Evolutionary conservation across 208 protist genomes (phyloP).

Genomic region (Leishmania arabica): DNA sequence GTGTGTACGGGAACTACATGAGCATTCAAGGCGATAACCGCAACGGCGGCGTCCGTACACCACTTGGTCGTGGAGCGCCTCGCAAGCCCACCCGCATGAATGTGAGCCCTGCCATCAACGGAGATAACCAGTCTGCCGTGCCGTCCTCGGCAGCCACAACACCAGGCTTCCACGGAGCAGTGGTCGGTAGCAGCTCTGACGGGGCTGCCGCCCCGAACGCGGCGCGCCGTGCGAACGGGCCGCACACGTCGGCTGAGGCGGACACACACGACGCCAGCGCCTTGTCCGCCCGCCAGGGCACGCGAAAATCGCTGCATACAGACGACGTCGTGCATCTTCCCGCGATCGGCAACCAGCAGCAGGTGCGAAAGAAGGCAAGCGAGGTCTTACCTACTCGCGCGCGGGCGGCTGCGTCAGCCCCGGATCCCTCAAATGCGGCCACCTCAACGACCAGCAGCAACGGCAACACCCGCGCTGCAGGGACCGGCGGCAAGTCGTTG

Average conservation of each 20-base stretch:
- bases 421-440: background rate
- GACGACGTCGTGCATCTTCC: conserved; percentile 13
- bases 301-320: background rate
- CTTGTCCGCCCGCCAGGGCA: background rate
- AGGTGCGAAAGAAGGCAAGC: background rate
- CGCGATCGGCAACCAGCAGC: conserved; percentile 1
- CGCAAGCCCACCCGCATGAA: conserved; percentile 6
- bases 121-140: background rate
- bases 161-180: background rate
- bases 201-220: background rate
- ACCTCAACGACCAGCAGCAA: background rate
- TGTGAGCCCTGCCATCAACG: background rate
- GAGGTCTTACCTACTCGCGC: conserved; percentile 5
- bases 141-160: background rate
- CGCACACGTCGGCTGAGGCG: background rate
- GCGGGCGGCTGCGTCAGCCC: conserved; percentile 6
- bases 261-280: background rate
- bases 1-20: conserved; percentile 4
- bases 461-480: background rate
- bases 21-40: background rate
- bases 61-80: background rate
- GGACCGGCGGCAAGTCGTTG: conserved; percentile 15
- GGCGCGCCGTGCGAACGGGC: background rate
- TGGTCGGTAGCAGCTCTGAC: background rate
- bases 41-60: background rate